Evolutionary conservation across 106 monocot genomes (phyloP), one percentile per base, ranked within the genome.

Genomic region (Chionographis japonica): DNA sequence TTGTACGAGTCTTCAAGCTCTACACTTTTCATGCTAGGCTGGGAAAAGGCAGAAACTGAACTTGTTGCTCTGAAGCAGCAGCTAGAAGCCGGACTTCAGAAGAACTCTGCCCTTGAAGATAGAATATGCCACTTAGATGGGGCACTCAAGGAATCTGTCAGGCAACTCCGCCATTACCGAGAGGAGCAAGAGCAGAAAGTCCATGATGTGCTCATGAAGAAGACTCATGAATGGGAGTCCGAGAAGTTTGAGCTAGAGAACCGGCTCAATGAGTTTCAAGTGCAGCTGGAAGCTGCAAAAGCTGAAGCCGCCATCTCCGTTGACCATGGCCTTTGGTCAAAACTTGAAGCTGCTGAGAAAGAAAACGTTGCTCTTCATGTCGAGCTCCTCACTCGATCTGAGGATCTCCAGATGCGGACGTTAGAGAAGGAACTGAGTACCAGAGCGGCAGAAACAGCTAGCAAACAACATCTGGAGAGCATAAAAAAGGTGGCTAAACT

Each of bases 1-100:
- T 6, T 17, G n/a, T 57, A 0, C 18, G 15, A 14, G 18, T 57
- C 19, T 57, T 8, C 18, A 14, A 57, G 8, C 18, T 57, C 17
- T 57, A 20, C 57, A 57, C 15, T 37, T n/a, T 46, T 27, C 27
- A 36, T 70, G 14, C 43, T 62, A 77, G 75, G 80, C 19, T 76
- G 79, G 81, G 81, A 81, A 54, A 81, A 76, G 49, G 81, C 81
- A n/a, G 76, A 76, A 63, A 56, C 53, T 40, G 81, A 81, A 61
- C 58, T 70, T 12, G 56, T 14, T 3, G 27, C 65, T 20, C 40
- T 81, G 43, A 81, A 72, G 54, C 16, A 56, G 11, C 76, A 77
- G 56, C 72, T 81, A 15, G 53, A 72, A 57, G 63, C 75, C 52
- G 52, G 35, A 37, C 50, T 66, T 62, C 40, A 61, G 14, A 66